Base-by-base conservation (phyloP, 495 filamentous ascomycete genomes). In the Parathielavia appendiculata region DNA sequence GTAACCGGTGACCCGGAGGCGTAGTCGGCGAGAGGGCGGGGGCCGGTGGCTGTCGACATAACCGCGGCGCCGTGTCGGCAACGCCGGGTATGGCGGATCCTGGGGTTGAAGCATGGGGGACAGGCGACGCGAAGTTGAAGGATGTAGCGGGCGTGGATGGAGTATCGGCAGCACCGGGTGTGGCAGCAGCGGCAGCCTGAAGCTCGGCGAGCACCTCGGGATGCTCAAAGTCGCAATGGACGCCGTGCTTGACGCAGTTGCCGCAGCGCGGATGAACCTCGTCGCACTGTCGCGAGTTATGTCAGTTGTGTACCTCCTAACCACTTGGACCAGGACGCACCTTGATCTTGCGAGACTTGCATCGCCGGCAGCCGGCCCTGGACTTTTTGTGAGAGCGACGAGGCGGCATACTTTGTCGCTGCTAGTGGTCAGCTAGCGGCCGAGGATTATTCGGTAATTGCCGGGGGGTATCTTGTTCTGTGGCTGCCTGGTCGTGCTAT, bases 341-440 rank as follows among this genome's bases (percentile, higher is more conserved):
- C 77, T 86, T 86, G 50, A 86, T 83, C 69, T 85, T 84, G 44
- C 83, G 74, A 49, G 71, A 67, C 71, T 85, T 86, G 72, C 83
- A 86, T 40, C 82, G 73, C 57, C 74, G 71, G 59, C 83, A 86
- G 23, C 83, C 83, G 40, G 80, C 74, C 55, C 82, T 73, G 44
- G 79, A 82, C 71, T 86, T 86, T 62, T 83, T 85, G 64, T 86
- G 83, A 30, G 80, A 81, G 68, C 81, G 76, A 64, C 83, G 72
- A 9, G 83, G 80, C 41, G 83, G 76, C 79, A 82, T 81, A 53
- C 32, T 53, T 17, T 62, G 26, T 30, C 44, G 44, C 16, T 30
- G 43, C 22, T 56, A 46, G 22, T 26, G 26, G 32, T 54, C 40
- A 20, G 40, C 39, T 49, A 49, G 47, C 16, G 47, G 47, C 47